These are phyloP conservation scores for Angomonas ambiguus DNA, from an alignment of 208 protist species.

Conservation along the genomic window DNA sequence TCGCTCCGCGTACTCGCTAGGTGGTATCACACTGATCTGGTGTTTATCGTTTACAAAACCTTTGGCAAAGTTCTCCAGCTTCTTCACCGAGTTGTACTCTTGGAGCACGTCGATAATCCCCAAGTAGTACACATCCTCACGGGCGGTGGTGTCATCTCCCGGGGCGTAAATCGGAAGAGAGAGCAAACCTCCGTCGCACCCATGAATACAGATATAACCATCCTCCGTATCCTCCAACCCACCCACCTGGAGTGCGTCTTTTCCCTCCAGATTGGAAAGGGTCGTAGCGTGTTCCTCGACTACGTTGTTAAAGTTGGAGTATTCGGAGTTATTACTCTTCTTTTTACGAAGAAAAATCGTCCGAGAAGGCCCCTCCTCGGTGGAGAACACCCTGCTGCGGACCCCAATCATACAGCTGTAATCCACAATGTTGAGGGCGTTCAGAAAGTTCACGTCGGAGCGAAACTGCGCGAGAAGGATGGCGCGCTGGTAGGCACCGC, in stretches of 20 bases:
- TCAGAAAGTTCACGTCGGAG: slow-evolving; percentile 78
- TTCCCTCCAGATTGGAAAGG: slow-evolving; percentile 8
- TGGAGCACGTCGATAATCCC: slow-evolving; percentile 93
- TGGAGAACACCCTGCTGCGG: slow-evolving; percentile 70
- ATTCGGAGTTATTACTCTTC: not conserved
- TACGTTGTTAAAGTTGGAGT: slow-evolving; percentile 1
- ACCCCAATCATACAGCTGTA: slow-evolving; percentile 92
- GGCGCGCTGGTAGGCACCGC: slow-evolving; percentile 60
- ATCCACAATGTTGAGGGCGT: slow-evolving; percentile 82
- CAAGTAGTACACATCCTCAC: slow-evolving; percentile 89
- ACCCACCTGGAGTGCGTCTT: slow-evolving; percentile 13
- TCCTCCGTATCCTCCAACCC: slow-evolving; percentile 21
- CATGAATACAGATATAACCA: slow-evolving; percentile 56
- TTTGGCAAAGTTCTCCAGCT: slow-evolving; percentile 86
- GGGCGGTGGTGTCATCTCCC: slow-evolving; percentile 59
- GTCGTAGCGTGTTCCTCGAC: slow-evolving; percentile 10
- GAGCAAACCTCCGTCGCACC: slow-evolving; percentile 77
- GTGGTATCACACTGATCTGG: slow-evolving; percentile 84
- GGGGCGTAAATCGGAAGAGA: slow-evolving; percentile 70
- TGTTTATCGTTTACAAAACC: slow-evolving; percentile 57
- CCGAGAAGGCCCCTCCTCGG: slow-evolving; percentile 55
- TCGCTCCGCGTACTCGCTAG: slow-evolving; percentile 74
- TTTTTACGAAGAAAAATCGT: slow-evolving; percentile 29
- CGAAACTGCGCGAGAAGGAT: slow-evolving; percentile 85
- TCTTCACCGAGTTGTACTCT: slow-evolving; percentile 83